A percentile compares a stretch with the other conserved stretches of the same genome.
Conservation (phyloP, 768 basidiomycete genomes). For the Leccinum uliginosum region DNA sequence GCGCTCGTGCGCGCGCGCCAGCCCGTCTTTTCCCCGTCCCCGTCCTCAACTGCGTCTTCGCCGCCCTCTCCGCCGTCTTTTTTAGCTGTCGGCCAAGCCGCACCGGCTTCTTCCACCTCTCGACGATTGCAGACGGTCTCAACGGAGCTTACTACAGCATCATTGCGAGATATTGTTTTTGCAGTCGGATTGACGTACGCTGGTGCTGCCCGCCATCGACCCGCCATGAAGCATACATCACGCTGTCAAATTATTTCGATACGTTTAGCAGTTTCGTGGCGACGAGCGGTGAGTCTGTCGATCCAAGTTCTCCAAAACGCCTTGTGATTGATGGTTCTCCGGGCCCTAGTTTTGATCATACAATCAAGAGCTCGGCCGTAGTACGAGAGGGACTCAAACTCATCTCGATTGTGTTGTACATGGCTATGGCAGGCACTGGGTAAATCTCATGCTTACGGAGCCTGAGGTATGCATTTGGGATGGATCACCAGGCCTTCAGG, state of each 20-base stretch:
- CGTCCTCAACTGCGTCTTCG: neutral
- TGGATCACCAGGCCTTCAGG: constrained; percentile 68
- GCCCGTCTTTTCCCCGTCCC: neutral
- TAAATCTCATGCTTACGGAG: constrained; percentile 87
- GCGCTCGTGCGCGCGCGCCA: constrained; percentile 26
- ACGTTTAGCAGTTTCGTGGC: constrained; percentile 68
- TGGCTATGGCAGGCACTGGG: constrained; percentile 98
- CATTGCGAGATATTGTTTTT: constrained; percentile 86
- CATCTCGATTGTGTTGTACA: constrained; percentile 79
- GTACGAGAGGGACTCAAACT: constrained; percentile 85
- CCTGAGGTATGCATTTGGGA: constrained; percentile 85
- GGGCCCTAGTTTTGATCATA: constrained; percentile 82
- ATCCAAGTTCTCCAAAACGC: neutral
- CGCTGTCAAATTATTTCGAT: constrained; percentile 81
- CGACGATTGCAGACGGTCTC: constrained; percentile 12
- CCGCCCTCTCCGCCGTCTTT: constrained; percentile 4
- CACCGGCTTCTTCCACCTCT: neutral
- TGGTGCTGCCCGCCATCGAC: constrained; percentile 89
- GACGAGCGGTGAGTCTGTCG: constrained; percentile 50
- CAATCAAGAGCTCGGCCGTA: constrained; percentile 83
- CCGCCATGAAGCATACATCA: constrained; percentile 80
- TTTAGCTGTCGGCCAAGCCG: constrained; percentile 21
- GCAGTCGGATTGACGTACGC: constrained; percentile 90
- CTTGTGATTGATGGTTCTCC: constrained; percentile 8
- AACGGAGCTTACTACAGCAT: constrained; percentile 72